Percentiles rank a stretch among this genome's conserved stretches.
phyloP scores from a whole-genome alignment of 345 rosid species.

The Isatis tinctoria region DNA sequence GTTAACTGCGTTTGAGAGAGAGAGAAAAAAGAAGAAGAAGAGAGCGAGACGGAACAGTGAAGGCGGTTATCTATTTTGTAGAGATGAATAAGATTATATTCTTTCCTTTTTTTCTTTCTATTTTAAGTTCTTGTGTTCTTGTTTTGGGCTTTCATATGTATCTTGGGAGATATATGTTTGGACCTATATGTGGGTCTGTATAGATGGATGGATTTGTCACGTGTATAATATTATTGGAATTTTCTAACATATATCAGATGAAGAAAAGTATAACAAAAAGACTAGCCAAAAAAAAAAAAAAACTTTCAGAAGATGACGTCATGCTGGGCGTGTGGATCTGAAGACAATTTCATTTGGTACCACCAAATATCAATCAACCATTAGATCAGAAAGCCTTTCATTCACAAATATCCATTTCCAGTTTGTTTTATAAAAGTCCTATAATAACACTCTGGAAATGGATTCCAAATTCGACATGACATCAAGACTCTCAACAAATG shows the following conservation, averaged over 20 bases:
- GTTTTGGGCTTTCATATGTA: neutral
- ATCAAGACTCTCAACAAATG: no score
- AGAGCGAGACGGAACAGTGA: neutral
- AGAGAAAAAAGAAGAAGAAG: neutral
- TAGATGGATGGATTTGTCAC: no score
- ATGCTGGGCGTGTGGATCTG: neutral
- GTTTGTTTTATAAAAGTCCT: no score
- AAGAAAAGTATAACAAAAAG: no score
- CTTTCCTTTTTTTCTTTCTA: neutral
- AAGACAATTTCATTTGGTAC: neutral
- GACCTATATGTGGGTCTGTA: neutral
- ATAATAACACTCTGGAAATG: neutral
- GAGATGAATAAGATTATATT: neutral
- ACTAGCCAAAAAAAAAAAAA: neutral
- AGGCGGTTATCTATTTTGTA: neutral
- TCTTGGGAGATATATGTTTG: neutral
- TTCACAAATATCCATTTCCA: no score
- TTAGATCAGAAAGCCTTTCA: neutral
- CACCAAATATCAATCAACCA: neutral
- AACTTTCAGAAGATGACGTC: neutral
- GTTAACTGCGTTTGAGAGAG: neutral
- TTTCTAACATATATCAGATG: no score
- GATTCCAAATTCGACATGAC: neutral
- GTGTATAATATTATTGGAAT: no score
- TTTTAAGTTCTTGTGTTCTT: neutral